Conservation (phyloP, 306 rosid species). For the Vicia villosa region DNA sequence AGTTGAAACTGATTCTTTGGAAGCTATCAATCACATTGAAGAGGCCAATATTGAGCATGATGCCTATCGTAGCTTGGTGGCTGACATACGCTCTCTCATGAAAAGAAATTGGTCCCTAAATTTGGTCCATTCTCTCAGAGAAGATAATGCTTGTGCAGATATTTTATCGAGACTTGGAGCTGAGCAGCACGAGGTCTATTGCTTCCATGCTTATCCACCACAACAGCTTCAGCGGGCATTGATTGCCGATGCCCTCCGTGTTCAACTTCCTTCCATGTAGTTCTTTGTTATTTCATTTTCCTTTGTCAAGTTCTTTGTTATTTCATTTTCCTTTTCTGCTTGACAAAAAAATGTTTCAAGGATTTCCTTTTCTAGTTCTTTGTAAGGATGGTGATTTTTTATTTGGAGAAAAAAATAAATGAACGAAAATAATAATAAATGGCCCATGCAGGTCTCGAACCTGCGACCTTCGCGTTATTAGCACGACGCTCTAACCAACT, state of each 20-base stretch:
- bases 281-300: slow-evolving; percentile 1
- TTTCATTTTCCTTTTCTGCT: no score
- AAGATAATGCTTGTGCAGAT: slow-evolving; percentile 29
- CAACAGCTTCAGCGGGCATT: slow-evolving; percentile 19
- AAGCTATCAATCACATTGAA: slow-evolving; percentile 19
- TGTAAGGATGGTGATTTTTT: background rate
- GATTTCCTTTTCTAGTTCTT: no score
- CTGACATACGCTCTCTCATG: slow-evolving; percentile 26
- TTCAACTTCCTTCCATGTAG: slow-evolving; percentile 32
- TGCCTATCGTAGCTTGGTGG: slow-evolving; percentile 11
- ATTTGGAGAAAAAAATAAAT: background rate
- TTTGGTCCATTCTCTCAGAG: slow-evolving; percentile 9
- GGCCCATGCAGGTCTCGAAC: no score
- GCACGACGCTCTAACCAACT: no score
- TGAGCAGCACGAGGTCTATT: slow-evolving; percentile 27
- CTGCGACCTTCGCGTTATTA: no score
- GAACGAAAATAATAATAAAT: no score
- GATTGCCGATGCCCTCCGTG: slow-evolving; percentile 21
- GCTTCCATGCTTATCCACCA: slow-evolving; percentile 30
- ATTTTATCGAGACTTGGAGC: slow-evolving; percentile 32
- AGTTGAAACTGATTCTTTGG: slow-evolving; percentile 19
- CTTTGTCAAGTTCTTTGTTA: no score
- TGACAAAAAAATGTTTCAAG: background rate
- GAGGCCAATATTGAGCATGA: slow-evolving; percentile 20
- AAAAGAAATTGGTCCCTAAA: slow-evolving; percentile 35